phyloP scores from a whole-genome alignment of 495 filamentous ascomycete genomes.

The Oleoguttula mirabilis region DNA sequence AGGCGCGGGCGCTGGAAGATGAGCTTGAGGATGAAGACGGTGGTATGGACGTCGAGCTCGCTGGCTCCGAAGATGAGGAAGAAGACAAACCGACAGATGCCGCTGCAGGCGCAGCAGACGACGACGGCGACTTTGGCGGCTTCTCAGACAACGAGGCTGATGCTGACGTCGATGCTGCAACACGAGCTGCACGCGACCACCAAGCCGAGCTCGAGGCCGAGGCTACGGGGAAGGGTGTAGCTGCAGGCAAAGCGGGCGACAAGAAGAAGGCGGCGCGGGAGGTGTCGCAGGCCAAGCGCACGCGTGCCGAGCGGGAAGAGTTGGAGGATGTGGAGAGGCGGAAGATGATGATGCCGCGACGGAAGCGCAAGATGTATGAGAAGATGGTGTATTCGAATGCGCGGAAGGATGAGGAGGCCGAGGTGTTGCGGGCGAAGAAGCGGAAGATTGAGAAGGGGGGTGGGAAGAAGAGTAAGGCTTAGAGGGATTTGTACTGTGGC shows the following conservation, averaged over 20 bases:
- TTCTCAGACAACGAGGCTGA: conserved; percentile 44
- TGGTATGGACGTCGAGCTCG: conserved; percentile 48
- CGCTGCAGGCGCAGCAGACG: conserved; percentile 25
- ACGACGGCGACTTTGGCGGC: conserved; percentile 28
- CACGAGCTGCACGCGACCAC: conserved; percentile 44
- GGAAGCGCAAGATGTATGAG: conserved; percentile 35
- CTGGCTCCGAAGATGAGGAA: conserved; percentile 37
- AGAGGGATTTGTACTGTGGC: no score
- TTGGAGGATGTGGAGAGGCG: conserved; percentile 33
- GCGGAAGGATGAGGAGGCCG: conserved; percentile 33
- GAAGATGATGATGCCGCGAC: conserved; percentile 33
- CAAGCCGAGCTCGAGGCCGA: conserved; percentile 91
- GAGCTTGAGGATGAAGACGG: conserved; percentile 31
- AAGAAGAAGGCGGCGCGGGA: conserved; percentile 18
- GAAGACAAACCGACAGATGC: conserved; percentile 34
- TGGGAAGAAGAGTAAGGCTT: no score
- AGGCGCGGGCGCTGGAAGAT: conserved; percentile 26
- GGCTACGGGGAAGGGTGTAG: conserved; percentile 42
- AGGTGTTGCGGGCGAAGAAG: conserved; percentile 66
- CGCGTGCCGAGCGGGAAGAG: conserved; percentile 27
- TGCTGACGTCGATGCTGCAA: conserved; percentile 37
- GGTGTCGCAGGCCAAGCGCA: conserved; percentile 21
- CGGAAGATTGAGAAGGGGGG: conserved; percentile 68
- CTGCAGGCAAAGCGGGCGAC: conserved; percentile 1
- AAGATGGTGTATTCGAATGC: conserved; percentile 33